These are phyloP conservation scores for Ustilaginoidea virens DNA, from an alignment of 2,329 filamentous ascomycete genomes.

Conservation along the genomic window DNA sequence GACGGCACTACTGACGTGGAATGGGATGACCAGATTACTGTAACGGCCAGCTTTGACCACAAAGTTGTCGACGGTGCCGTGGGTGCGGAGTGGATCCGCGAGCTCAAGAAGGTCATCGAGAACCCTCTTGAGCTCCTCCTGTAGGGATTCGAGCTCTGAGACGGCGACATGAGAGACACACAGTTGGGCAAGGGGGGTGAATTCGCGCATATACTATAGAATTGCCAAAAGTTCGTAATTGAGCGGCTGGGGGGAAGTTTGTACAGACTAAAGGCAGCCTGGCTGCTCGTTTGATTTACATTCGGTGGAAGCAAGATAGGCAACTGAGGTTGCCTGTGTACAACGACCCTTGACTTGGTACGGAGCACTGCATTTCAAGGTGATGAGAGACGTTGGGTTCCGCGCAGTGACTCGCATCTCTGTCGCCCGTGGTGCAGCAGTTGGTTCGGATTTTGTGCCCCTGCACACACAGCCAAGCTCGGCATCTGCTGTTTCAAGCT, in stretches of 20 bases:
- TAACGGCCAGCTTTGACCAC: slow-evolving; percentile 96
- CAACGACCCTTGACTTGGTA: slow-evolving; percentile 27
- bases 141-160: slow-evolving; percentile 29
- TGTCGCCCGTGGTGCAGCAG: slow-evolving; percentile 7
- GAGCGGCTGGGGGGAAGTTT: too few relatives aligned
- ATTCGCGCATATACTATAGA: slow-evolving; percentile 9
- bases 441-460: too few relatives aligned
- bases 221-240: slow-evolving; percentile 3
- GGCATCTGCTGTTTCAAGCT: too few relatives aligned
- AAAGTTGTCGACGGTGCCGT: slow-evolving; percentile 96
- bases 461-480: too few relatives aligned
- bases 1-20: slow-evolving; percentile 61
- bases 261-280: too few relatives aligned
- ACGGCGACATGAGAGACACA: too few relatives aligned
- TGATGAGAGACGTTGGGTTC: slow-evolving; percentile 13
- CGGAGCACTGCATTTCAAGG: slow-evolving; percentile 21
- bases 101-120: slow-evolving; percentile 95
- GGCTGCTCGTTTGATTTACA: too few relatives aligned
- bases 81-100: slow-evolving; percentile 89
- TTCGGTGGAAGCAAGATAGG: slow-evolving; percentile 9
- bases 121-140: slow-evolving; percentile 91
- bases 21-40: slow-evolving; percentile 94
- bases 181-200: neutral
- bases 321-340: slow-evolving; percentile 21
- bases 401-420: slow-evolving; percentile 13